Conservation (phyloP, 768 basidiomycete genomes). For the Tulasnella sp. region DNA sequence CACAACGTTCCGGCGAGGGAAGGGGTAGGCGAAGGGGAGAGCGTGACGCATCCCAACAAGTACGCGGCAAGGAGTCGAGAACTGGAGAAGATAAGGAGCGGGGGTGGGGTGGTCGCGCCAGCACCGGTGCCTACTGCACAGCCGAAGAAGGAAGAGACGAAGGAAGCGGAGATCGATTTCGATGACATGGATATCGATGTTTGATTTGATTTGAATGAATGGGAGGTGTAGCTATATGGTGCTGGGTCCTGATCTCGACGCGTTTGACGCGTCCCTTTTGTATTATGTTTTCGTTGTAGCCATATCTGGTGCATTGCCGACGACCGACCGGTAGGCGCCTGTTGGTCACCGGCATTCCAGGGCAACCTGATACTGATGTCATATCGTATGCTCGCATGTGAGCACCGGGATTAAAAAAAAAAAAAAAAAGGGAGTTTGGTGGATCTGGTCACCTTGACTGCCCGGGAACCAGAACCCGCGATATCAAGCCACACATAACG, state of each 20-base stretch:
- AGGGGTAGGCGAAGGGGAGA: slow-evolving; percentile 75
- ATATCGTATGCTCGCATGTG: too few relatives aligned
- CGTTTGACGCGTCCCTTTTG: neutral
- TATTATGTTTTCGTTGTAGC: neutral
- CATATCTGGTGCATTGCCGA: neutral
- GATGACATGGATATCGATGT: too few relatives aligned
- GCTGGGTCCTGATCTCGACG: neutral
- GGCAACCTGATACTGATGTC: too few relatives aligned
- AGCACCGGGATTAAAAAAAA: too few relatives aligned
- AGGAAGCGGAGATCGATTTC: slow-evolving; percentile 7
- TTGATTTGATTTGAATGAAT: too few relatives aligned
- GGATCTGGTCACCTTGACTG: too few relatives aligned
- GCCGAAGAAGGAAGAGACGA: slow-evolving; percentile 5
- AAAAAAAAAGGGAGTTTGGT: too few relatives aligned
- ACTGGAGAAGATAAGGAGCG: slow-evolving; percentile 12
- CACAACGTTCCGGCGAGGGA: slow-evolving; percentile 85
- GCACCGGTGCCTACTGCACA: too few relatives aligned
- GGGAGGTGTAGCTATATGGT: neutral
- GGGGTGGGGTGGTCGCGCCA: neutral
- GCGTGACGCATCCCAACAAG: slow-evolving; percentile 89
- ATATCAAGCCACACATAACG: too few relatives aligned
- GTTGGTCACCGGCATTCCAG: too few relatives aligned
- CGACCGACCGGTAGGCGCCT: too few relatives aligned
- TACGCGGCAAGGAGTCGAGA: slow-evolving; percentile 25
- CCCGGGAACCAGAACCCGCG: too few relatives aligned